Percentiles rank a stretch among this genome's conserved stretches.
Evolutionary conservation across 2,329 filamentous ascomycete species (phyloP).

Genomic region (Leptosphaerulina australis): DNA sequence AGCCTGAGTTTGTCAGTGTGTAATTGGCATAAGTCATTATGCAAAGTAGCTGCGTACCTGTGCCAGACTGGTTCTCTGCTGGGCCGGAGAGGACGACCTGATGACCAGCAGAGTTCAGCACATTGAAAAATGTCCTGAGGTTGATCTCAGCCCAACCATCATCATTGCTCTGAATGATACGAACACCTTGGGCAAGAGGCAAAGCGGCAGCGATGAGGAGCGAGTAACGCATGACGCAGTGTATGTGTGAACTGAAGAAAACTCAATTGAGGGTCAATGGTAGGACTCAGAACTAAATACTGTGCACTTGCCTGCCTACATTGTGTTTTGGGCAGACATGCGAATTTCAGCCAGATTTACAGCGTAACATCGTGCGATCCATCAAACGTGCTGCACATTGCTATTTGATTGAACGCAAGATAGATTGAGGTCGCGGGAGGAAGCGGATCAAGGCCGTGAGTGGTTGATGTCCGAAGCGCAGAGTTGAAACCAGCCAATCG

Average conservation of each 20-base stretch:
- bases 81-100: conserved; percentile 69
- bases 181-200: conserved; percentile 37
- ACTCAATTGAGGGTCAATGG: not conserved
- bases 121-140: conserved; percentile 64
- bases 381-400: conserved; percentile 27
- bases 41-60: conserved; percentile 50
- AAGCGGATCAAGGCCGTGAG: conserved; percentile 31
- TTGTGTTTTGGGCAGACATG: not conserved
- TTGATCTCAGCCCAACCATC: conserved; percentile 77
- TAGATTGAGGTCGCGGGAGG: conserved; percentile 32
- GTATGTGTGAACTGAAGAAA: not conserved
- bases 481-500: conserved; percentile 14
- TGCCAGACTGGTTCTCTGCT: conserved; percentile 69
- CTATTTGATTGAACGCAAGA: conserved; percentile 34
- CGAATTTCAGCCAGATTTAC: conserved; percentile 1
- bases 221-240: conserved; percentile 33
- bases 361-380: conserved; percentile 11
- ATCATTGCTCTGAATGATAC: conserved; percentile 67
- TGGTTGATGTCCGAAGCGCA: conserved; percentile 30
- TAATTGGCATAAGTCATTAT: not conserved
- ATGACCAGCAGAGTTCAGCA: conserved; percentile 62
- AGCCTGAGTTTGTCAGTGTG: conserved; percentile 53
- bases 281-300: not conserved
- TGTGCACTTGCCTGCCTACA: not conserved
- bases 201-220: conserved; percentile 33